phyloP scores from a whole-genome alignment of 2,329 filamentous ascomycete species.

The Ascochyta fabae region DNA sequence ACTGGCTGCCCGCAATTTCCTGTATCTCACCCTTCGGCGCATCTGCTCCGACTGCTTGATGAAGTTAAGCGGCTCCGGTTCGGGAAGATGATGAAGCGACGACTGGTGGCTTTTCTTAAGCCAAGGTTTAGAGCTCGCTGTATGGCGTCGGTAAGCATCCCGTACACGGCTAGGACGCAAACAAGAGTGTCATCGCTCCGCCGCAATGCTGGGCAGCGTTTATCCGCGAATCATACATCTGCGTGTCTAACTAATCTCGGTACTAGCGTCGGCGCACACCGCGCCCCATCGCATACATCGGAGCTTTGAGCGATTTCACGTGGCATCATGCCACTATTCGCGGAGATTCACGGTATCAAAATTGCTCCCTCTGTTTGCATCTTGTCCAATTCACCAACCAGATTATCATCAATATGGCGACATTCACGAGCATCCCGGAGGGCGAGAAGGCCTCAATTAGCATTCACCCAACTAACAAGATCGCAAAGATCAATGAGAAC shows the following conservation, averaged over 20 bases:
- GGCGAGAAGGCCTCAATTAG: constrained; percentile 68
- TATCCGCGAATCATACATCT: constrained; percentile 10
- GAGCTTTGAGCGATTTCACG: constrained; percentile 19
- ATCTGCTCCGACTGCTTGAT: constrained; percentile 2
- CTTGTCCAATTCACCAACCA: constrained; percentile 2
- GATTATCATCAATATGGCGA: constrained; percentile 63
- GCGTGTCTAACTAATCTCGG: background rate
- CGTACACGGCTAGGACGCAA: constrained; percentile 4
- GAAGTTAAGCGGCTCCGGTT: background rate
- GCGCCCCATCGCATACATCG: constrained; percentile 10
- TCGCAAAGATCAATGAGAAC: constrained; percentile 78
- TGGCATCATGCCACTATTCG: constrained; percentile 11
- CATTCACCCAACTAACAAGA: constrained; percentile 67
- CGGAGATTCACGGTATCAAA: constrained; percentile 1
- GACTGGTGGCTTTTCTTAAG: constrained; percentile 14
- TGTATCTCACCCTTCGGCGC: background rate
- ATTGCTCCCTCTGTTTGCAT: background rate
- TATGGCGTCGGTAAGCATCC: constrained; percentile 8
- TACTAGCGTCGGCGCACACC: constrained; percentile 9
- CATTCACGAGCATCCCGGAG: constrained; percentile 71
- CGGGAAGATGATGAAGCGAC: constrained; percentile 15
- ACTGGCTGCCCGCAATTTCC: constrained; percentile 5
- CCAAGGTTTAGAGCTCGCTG: background rate
- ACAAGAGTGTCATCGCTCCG: constrained; percentile 4
- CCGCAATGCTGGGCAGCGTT: constrained; percentile 6